Evolutionary conservation across 139 green algal genomes (phyloP), one percentile per base, ranked within the genome.

Genomic region (Chlamydomonas sphaeroides): DNA sequence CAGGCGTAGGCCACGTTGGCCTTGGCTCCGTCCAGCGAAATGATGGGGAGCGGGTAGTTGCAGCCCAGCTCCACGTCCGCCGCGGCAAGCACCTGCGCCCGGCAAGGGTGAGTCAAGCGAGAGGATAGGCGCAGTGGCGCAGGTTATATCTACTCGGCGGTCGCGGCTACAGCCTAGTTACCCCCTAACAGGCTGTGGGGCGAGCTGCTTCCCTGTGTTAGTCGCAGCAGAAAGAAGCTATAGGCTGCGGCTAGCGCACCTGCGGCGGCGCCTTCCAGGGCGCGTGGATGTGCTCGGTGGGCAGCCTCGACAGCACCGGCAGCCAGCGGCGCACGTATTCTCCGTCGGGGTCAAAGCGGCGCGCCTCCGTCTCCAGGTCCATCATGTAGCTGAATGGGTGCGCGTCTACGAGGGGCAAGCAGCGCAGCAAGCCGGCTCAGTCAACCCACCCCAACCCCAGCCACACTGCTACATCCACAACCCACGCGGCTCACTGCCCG

Each of bases 271-370:
- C 94, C 45, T 90, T 85, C 93, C 92, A 97, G 0, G 94, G 92
- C 28, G 88, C 76, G 74, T 92, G 90, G 69, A 92, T 90, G 75
- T 83, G 81, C 80, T 90, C 30, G 5, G 62, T 83, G 21, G 95
- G 94, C 86, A 98, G 75, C 20, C 93, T 89, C 0, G 90, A 88
- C 67, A 98, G 91, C 61, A 91, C 91, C 5, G 96, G 95, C 76
- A 99, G 73, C 96, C 96, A 99, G 63, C 92, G 86, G 30, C 95
- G 91, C 65, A 98, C 92, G 83, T 97, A 98, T 66, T 95, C 81
- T 56, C 96, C 96, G 38, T 97, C 88, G 4, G 95, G 94, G 86
- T 99, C 96, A 38, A 92, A 89, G 23, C 86, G 65, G 33, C 18
- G 38, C 25, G 71, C 68, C 87, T 98, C 93, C 42, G 48, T 63